Percentiles rank a stretch among this genome's conserved stretches.
phyloP scores from a whole-genome alignment of 371 early-diverging fungal genomes.

The Syncephalastrum monosporum region DNA sequence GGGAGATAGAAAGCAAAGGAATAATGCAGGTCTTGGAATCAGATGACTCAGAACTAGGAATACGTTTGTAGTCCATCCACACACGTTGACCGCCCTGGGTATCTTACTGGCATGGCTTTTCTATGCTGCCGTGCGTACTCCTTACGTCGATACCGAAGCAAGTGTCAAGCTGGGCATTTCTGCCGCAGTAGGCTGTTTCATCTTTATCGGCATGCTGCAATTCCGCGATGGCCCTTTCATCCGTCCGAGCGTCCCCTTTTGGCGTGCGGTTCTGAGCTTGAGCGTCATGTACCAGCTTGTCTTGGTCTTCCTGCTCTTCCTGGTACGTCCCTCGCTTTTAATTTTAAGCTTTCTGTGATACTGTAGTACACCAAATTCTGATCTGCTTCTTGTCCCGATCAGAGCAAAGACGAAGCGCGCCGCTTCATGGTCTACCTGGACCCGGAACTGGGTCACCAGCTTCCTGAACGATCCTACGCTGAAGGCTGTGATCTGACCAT shows the following conservation, averaged over 20 bases:
- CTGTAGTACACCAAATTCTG: background rate
- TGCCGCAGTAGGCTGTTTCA: constrained; percentile 71
- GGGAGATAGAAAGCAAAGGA: no score
- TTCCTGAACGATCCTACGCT: constrained; percentile 93
- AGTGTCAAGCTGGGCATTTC: constrained; percentile 72
- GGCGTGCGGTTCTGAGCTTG: constrained; percentile 84
- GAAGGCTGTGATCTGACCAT: constrained; percentile 80
- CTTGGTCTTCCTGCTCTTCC: constrained; percentile 87
- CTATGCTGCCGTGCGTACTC: constrained; percentile 56
- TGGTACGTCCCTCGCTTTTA: constrained; percentile 54
- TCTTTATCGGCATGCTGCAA: constrained; percentile 82
- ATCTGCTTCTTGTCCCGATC: constrained; percentile 5
- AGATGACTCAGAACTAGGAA: no score
- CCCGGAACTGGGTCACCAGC: constrained; percentile 71
- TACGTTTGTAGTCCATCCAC: constrained; percentile 44
- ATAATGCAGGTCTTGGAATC: no score
- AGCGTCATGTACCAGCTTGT: constrained; percentile 87
- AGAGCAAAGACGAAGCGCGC: constrained; percentile 86
- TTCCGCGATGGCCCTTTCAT: constrained; percentile 95
- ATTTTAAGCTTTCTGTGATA: background rate
- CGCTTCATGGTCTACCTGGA: constrained; percentile 78
- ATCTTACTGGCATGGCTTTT: constrained; percentile 51
- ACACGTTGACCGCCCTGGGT: constrained; percentile 51
- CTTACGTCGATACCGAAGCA: constrained; percentile 51
- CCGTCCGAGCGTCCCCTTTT: constrained; percentile 93